These are phyloP conservation scores for Takakia lepidozioides DNA, from an alignment of 225 moss, liverwort and hornwort genomes.

Conservation along the genomic window DNA sequence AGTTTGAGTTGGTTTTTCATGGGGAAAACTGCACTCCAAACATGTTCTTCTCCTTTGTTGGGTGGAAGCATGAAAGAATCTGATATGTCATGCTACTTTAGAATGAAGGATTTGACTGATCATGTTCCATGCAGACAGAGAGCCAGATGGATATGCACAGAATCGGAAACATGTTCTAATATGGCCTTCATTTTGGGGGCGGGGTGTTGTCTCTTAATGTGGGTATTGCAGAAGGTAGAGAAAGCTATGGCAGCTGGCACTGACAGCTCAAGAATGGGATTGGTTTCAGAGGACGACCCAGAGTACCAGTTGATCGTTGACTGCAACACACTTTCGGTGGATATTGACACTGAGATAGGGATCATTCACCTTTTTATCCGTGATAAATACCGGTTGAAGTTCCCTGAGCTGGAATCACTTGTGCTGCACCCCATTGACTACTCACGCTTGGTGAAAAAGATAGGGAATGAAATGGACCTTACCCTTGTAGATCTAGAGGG, in stretches of 20 bases:
- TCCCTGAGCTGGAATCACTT: constrained; percentile 89
- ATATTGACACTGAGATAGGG: constrained; percentile 86
- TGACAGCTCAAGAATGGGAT: constrained; percentile 48
- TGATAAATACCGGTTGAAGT: constrained; percentile 90
- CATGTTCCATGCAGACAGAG: too few relatives aligned
- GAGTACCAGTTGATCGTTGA: constrained; percentile 95
- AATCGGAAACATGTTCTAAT: too few relatives aligned
- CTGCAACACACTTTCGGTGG: constrained; percentile 88
- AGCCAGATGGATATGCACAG: too few relatives aligned
- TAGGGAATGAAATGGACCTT: constrained; percentile 94
- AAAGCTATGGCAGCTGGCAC: constrained; percentile 62
- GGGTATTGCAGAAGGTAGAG: constrained; percentile 72
- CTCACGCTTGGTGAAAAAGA: constrained; percentile 87
- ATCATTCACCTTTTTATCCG: constrained; percentile 88
- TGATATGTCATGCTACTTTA: too few relatives aligned
- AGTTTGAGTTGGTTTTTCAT: too few relatives aligned
- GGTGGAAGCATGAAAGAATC: too few relatives aligned
- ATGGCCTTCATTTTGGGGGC: too few relatives aligned
- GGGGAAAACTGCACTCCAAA: too few relatives aligned
- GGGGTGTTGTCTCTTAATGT: too few relatives aligned
- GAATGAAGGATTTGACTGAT: too few relatives aligned
- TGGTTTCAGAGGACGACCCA: constrained; percentile 91
- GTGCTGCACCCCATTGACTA: constrained; percentile 98
- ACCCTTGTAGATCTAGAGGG: constrained; percentile 87
- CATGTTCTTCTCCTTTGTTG: too few relatives aligned